These are phyloP conservation scores for Trifolium subterraneum DNA, from an alignment of 306 rosid genomes.

Conservation along the genomic window DNA sequence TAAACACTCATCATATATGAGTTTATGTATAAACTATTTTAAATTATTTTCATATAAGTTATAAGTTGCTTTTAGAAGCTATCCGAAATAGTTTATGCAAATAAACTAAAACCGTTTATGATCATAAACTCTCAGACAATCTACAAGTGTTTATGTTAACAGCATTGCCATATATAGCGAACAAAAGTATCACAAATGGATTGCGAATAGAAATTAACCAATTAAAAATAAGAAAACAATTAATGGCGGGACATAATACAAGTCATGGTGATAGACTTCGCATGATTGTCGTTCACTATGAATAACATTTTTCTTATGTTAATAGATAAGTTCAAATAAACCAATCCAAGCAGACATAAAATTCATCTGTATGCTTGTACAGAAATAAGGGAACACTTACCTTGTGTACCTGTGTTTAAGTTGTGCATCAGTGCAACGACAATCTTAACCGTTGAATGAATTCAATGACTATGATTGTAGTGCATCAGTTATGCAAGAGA, in stretches of 20 bases:
- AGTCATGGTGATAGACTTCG: no score
- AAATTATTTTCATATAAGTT: neutral
- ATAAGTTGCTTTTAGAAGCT: neutral
- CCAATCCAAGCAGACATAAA: neutral
- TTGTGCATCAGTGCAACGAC: neutral
- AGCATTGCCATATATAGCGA: no score
- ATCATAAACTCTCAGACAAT: neutral
- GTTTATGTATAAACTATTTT: neutral
- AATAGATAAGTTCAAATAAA: neutral
- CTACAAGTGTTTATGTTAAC: no score
- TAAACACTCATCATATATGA: neutral
- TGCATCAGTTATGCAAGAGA: conserved; percentile 15
- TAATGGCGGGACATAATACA: no score
- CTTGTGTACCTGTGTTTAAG: neutral
- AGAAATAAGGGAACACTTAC: neutral
- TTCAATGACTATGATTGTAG: neutral
- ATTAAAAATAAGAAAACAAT: no score
- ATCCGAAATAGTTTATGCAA: neutral
- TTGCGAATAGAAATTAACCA: no score
- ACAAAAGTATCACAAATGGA: no score
- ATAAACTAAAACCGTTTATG: neutral
- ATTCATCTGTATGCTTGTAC: neutral
- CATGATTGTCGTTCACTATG: no score
- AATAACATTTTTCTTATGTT: no score
- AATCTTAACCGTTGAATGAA: conserved; percentile 2